Conservation (phyloP, 2,329 filamentous ascomycete genomes). For the Fusarium sp. region DNA sequence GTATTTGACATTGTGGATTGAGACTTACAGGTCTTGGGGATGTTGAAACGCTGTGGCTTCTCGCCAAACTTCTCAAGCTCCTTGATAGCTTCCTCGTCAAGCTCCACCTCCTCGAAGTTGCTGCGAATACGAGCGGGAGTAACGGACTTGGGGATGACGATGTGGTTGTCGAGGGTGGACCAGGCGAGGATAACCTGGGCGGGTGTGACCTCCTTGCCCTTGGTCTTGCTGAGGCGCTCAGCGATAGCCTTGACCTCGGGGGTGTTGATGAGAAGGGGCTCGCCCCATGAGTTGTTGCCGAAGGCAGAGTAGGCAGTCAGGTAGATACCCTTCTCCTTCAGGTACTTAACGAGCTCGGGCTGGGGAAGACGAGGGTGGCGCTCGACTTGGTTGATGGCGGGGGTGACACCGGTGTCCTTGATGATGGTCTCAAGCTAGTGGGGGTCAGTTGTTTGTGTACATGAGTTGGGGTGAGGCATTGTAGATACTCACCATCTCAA, state of each 20-base stretch:
- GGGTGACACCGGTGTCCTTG: conserved; percentile 64
- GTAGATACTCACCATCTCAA: conserved; percentile 55
- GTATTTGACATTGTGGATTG: not conserved
- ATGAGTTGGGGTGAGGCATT: not conserved
- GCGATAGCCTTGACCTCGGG: conserved; percentile 65
- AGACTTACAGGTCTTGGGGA: conserved; percentile 54
- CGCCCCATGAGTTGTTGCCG: conserved; percentile 55
- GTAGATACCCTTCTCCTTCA: conserved; percentile 70
- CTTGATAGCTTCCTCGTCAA: conserved; percentile 66
- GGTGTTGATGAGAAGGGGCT: conserved; percentile 66
- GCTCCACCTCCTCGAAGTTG: conserved; percentile 75
- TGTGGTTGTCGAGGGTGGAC: conserved; percentile 67
- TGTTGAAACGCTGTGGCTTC: conserved; percentile 56
- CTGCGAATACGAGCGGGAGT: conserved; percentile 72
- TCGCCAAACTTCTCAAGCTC: conserved; percentile 70
- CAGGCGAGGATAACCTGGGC: conserved; percentile 65
- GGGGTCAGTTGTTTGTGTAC: conserved; percentile 1
- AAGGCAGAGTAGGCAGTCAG: conserved; percentile 71
- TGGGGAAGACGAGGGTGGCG: conserved; percentile 71
- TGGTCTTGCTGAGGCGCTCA: conserved; percentile 51
- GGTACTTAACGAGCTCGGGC: conserved; percentile 67
- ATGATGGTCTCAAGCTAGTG: conserved; percentile 62
- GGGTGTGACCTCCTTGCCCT: conserved; percentile 51
- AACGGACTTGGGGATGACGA: conserved; percentile 80
- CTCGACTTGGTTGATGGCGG: conserved; percentile 75